A percentile compares a stretch with the other conserved stretches of the same genome.
Conservation (phyloP, 1,284 basidiomycete species). For the Pseudozyma tsukubaensis region DNA sequence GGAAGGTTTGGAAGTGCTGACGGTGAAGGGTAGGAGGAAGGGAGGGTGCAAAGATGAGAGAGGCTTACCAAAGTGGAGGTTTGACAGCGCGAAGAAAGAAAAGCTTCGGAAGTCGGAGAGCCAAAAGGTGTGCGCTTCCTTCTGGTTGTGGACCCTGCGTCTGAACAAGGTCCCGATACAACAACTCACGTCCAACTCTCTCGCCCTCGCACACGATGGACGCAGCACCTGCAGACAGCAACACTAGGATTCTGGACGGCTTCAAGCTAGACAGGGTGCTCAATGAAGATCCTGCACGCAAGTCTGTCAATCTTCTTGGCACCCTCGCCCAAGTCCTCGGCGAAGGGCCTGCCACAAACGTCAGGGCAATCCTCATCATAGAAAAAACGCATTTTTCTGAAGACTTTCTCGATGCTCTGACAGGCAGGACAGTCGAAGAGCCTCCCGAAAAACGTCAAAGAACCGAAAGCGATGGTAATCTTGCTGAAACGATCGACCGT, state of each 20-base stretch:
- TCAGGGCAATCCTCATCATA: constrained; percentile 55
- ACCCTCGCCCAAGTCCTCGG: too few species aligned
- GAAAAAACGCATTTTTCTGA: constrained; percentile 64
- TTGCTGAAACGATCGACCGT: background rate
- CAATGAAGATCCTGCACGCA: too few species aligned
- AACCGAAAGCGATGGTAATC: too few species aligned
- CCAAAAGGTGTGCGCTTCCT: constrained; percentile 6
- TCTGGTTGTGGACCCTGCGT: constrained; percentile 27
- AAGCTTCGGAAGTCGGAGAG: constrained; percentile 26
- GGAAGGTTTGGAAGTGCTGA: background rate
- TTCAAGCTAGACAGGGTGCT: constrained; percentile 43
- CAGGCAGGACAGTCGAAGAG: background rate
- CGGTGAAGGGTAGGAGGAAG: background rate
- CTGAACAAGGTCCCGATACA: background rate
- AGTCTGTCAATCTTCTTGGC: too few species aligned
- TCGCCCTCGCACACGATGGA: too few species aligned
- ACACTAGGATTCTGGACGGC: constrained; percentile 39
- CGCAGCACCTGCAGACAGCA: background rate
- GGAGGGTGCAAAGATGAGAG: background rate
- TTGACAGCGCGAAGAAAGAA: constrained; percentile 7
- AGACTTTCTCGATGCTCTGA: constrained; percentile 23
- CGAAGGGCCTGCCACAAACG: too few species aligned
- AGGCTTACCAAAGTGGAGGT: constrained; percentile 42
- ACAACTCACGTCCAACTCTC: background rate
- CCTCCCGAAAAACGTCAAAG: background rate